These are phyloP conservation scores for Quaeritorhiza haematococci DNA, from an alignment of 371 early-diverging fungal genomes.

Conservation along the genomic window DNA sequence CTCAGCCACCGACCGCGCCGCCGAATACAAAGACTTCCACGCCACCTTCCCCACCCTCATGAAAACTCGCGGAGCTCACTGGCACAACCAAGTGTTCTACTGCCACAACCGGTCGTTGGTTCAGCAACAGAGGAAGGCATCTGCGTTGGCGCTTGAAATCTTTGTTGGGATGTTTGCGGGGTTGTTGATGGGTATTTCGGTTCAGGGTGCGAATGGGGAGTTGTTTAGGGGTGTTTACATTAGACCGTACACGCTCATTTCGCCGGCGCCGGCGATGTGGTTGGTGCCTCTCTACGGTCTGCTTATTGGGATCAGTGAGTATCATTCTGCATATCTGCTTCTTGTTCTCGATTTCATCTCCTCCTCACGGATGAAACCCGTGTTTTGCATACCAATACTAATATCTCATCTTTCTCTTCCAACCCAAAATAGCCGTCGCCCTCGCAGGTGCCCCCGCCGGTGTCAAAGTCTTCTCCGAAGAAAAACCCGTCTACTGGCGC, in stretches of 20 bases:
- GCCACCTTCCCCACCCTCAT: background rate
- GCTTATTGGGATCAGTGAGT: slow-evolving; percentile 30
- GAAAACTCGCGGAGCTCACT: slow-evolving; percentile 2
- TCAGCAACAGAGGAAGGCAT: background rate
- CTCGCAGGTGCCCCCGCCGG: slow-evolving; percentile 27
- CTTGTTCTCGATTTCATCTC: too few relatives aligned
- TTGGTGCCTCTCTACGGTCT: slow-evolving; percentile 26
- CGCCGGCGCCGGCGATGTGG: slow-evolving; percentile 25
- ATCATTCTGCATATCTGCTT: too few relatives aligned
- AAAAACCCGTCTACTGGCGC: slow-evolving; percentile 7
- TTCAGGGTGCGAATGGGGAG: slow-evolving; percentile 19
- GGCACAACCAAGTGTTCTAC: background rate
- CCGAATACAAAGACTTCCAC: background rate
- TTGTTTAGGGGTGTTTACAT: background rate
- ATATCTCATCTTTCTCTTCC: background rate
- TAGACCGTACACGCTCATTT: background rate
- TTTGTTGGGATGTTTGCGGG: slow-evolving; percentile 6
- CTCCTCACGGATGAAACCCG: too few relatives aligned
- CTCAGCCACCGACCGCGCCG: background rate
- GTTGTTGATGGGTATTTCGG: slow-evolving; percentile 5
- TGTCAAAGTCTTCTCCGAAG: slow-evolving; percentile 25
- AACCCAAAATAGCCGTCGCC: too few relatives aligned
- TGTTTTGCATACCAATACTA: too few relatives aligned
- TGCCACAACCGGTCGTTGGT: slow-evolving; percentile 3
- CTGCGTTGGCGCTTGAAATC: background rate